Evolutionary conservation across 2,329 filamentous ascomycete species (phyloP).

Genomic region (Colletotrichum musae): DNA sequence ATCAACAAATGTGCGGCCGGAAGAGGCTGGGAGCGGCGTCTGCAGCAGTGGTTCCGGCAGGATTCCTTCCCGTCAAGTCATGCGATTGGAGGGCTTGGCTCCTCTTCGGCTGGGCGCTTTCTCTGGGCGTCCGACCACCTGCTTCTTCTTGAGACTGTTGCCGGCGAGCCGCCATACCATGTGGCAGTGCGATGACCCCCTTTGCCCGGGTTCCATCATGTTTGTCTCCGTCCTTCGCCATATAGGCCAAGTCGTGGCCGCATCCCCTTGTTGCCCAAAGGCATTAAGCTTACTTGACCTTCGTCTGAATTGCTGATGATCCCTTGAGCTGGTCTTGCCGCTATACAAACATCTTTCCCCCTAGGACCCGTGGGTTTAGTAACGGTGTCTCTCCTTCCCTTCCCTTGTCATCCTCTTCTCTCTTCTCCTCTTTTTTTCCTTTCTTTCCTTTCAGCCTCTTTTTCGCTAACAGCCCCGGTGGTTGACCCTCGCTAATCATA

Average conservation of each 20-base stretch:
- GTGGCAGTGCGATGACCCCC: conserved; percentile 6
- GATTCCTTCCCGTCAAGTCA: conserved; percentile 6
- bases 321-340: conserved; percentile 21
- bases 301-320: conserved; percentile 33
- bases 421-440: conserved; percentile 21
- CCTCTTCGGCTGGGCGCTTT: conserved; percentile 29
- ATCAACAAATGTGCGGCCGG: conserved; percentile 34
- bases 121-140: conserved; percentile 31
- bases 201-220: neutral
- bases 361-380: conserved; percentile 41
- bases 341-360: conserved; percentile 36
- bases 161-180: conserved; percentile 31
- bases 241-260: conserved; percentile 35
- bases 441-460: conserved; percentile 2
- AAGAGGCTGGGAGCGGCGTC: conserved; percentile 29
- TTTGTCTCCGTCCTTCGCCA: conserved; percentile 23
- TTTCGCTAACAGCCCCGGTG: conserved; percentile 35
- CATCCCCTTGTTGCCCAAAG: neutral
- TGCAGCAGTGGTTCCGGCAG: conserved; percentile 18
- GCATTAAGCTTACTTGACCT: conserved; percentile 33
- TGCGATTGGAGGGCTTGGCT: conserved; percentile 37
- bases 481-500: conserved; percentile 43
- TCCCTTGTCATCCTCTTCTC: conserved; percentile 27
- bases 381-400: conserved; percentile 41
- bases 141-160: conserved; percentile 19